Evolutionary conservation across 345 rosid species (phyloP), one percentile per base, ranked within the genome.

Genomic region (Populus ilicifolia): DNA sequence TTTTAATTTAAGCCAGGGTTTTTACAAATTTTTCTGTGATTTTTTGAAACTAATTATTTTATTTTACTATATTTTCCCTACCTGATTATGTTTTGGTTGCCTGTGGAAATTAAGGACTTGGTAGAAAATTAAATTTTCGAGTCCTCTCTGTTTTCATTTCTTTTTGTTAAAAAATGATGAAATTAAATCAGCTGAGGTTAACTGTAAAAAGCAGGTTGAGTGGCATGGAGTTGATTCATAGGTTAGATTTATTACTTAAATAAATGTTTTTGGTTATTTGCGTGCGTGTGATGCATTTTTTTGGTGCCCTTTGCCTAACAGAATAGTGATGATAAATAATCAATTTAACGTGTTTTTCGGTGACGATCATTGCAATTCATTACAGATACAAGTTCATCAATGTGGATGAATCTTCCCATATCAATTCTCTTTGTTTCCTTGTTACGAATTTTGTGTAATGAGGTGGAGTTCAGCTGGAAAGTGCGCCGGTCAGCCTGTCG

Each of bases 391-490:
- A 94, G 99, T 83, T 86, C 90, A 50, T 92, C 96, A 44, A 91
- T 94, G 99, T 90, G 89, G 98, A 87, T 91, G 90, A 96, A 96
- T 87, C 79, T 92, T 36, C 99, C 99, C 14, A 83, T 94, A 75
- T 91, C 97, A n/a, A 77, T 92, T 59, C 89, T 92, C 43, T 61
- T 86, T 69, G 89, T 86, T 66, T 83, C 86, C 8, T 85, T 77
- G 14, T 11, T 90, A 29, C 85, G 97, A 36, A 79, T 94, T 72
- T 63, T 94, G 54, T 76, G 67, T 74, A 89, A 80, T 66, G 87
- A 89, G 83, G 93, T 96, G 78, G 97, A 96, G 74, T 88, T 96
- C 83, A 86, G 83, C 72, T 88, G 98, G 97, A 96, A 89, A 81
- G 84, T 76, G 61, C 74, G 66, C 4, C 25, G 9, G 67, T 21